Evolutionary conservation across 768 basidiomycete species (phyloP).

Genomic region (Agrocybe praecox): DNA sequence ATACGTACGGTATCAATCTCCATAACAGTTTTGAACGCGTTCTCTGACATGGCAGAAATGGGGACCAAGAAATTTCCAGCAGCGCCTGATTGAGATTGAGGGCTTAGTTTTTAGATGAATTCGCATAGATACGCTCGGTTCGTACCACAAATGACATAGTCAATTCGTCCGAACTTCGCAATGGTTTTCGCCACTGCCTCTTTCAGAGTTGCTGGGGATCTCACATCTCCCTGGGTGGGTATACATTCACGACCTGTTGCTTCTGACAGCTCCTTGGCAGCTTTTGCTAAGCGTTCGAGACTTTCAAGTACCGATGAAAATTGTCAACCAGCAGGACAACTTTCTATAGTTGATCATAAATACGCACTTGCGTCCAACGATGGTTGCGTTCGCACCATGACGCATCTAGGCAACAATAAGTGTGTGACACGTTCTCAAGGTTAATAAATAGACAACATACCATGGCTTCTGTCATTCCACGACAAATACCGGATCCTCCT

Average conservation of each 20-base stretch:
- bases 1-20: conserved; percentile 85
- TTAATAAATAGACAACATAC: conserved; percentile 43
- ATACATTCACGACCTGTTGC: conserved; percentile 75
- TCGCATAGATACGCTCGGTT: not conserved
- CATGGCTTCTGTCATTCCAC: conserved; percentile 81
- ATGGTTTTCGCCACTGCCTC: conserved; percentile 78
- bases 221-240: conserved; percentile 79
- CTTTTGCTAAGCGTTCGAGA: conserved; percentile 65
- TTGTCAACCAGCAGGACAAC: not conserved
- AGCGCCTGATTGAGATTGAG: conserved; percentile 57
- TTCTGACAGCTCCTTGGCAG: conserved; percentile 71
- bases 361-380: conserved; percentile 85
- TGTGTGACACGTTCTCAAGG: conserved; percentile 3
- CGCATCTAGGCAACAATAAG: conserved; percentile 56
- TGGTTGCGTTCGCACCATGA: conserved; percentile 80
- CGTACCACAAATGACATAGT: conserved; percentile 93
- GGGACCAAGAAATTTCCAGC: conserved; percentile 96
- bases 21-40: conserved; percentile 90
- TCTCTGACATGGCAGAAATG: conserved; percentile 81
- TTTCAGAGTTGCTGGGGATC: conserved; percentile 70
- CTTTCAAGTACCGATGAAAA: conserved; percentile 40
- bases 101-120: not conserved
- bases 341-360: not conserved
- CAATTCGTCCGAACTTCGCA: conserved; percentile 80
- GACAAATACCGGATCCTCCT: conserved; percentile 92